Base-by-base conservation (phyloP, 1,284 basidiomycete genomes). In the Phellopilus nigrolimitatus region DNA sequence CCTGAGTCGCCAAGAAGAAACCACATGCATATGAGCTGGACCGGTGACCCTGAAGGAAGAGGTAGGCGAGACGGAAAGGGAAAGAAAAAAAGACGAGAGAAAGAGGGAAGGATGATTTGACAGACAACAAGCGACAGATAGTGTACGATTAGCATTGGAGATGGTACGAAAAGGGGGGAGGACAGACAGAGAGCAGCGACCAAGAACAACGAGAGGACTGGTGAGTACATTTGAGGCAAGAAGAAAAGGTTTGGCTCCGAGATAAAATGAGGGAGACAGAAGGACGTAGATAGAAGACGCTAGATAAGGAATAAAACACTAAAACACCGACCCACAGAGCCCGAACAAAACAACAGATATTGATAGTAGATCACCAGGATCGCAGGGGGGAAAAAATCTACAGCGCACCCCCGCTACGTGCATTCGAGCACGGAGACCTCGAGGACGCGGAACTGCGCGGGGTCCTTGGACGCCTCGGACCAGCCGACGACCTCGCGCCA, bases 381-480 rank as follows among this genome's bases (percentile, higher is more conserved):
- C 17, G 5, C 15, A 46, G 31, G 31, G 31, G 13, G 31, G 10
- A 17, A 34, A 31, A 47, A 21, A 50, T 8, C 27, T 3, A 28
- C 5, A 45, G 31, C 43, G n/a, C 49, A 10, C 8, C 2, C 3
- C 4, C 4, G 12, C 9, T 68, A 86, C 47, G 71, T 69, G 41
- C 88, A 74, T 68, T 91, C 88, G 60, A 90, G 70, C 36, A 89
- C 72, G 3, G 84, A 83, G 17, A 80, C 83, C 68, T 91, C 88
- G 59, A 91, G 66, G 46, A 91, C 75, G 15, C 88, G 78, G 69
- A 90, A 90, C 63, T 81, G 70, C 10, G 74, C 70, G 22, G 76
- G 61, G 58, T 89, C 86, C 64, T 88, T 88, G 41, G 80, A 81
- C 60, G 81, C 74, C 65, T 91, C 88, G 12, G 77, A 78, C 84